Evolutionary conservation across 2,329 filamentous ascomycete genomes (phyloP), one percentile per base, ranked within the genome.

Genomic region (Cytospora piceicola): DNA sequence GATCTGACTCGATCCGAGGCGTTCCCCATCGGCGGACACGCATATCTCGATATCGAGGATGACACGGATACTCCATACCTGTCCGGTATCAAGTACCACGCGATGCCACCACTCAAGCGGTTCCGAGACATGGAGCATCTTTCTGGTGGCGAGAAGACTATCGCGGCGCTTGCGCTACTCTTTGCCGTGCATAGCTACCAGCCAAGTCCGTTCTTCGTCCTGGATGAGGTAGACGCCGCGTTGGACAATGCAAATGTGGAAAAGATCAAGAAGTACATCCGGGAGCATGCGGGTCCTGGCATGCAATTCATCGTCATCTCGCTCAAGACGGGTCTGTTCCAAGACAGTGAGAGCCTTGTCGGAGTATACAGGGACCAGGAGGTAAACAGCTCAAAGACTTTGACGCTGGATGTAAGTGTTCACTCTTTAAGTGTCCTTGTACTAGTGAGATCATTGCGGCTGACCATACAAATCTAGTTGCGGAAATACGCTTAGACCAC

Each of bases 221-320:
- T 99, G 9, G 95, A 99, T 75, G 95, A 99, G 79, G 94, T 99
- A 17, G 95, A 99, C 75, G 96, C 95, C 12, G 96, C 95, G 51
- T 85, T 99, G n/a, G 95, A 99, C 76, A 97, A 97, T 74, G 93
- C 94, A 67, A 99, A 99, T 73, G 95, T 98, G 8, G 90, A 93
- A 71, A 93, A 96, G 76, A 94, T 99, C 77, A 95, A 94, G 70
- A 95, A 95, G 77, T 99, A 99, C 75, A 96, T 99, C 68, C 88
- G 90, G 46, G 93, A 96, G 74, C 94, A 99, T 78, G 92, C 94
- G 0, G 92, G 93, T 0, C 95, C 95, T 1, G 96, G 96, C 17
- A 98, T 98, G 93, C 95, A 99, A 77, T 99, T 99, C 72, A 96
- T 99, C 68, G 95, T 99, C 71, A 99, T 99, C 77, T 93, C 89